phyloP scores from a whole-genome alignment of 2,329 filamentous ascomycete genomes.

The Aciculosporium take region DNA sequence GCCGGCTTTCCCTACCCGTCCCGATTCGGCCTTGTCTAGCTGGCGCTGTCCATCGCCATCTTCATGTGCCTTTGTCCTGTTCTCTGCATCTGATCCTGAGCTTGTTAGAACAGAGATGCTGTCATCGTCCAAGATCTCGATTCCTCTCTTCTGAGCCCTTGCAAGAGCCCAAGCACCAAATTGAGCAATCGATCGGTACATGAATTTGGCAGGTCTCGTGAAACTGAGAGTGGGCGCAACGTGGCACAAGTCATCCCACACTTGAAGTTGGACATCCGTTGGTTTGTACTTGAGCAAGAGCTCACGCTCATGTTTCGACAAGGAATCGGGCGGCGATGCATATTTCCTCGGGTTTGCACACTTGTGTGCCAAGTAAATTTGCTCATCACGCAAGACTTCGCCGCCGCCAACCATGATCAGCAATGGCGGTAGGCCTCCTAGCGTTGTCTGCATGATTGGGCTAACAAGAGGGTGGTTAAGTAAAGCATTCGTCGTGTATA shows the following conservation, averaged over 20 bases:
- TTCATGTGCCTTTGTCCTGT: slow-evolving; percentile 9
- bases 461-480: slow-evolving; percentile 81
- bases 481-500: slow-evolving; percentile 71
- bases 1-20: slow-evolving; percentile 67
- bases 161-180: slow-evolving; percentile 88
- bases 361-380: slow-evolving; percentile 90
- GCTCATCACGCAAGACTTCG: slow-evolving; percentile 82
- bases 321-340: slow-evolving; percentile 47
- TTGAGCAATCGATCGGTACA: slow-evolving; percentile 85
- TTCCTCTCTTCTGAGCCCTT: slow-evolving; percentile 61
- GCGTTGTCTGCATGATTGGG: slow-evolving; percentile 70
- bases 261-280: slow-evolving; percentile 84
- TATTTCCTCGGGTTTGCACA: slow-evolving; percentile 73
- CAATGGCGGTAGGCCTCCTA: slow-evolving; percentile 80
- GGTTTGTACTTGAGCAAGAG: slow-evolving; percentile 55
- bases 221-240: slow-evolving; percentile 89
- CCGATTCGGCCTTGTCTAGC: slow-evolving; percentile 11
- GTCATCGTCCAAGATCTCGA: slow-evolving; percentile 72
- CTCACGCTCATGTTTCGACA: slow-evolving; percentile 48
- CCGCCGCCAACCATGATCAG: slow-evolving; percentile 78
- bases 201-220: slow-evolving; percentile 87
- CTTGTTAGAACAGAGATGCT: slow-evolving; percentile 58
- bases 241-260: slow-evolving; percentile 93
- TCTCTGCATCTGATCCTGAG: slow-evolving; percentile 28
- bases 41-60: slow-evolving; percentile 7